These are phyloP conservation scores for Calonectria hawksworthii DNA, from an alignment of 2,329 filamentous ascomycete genomes.

Conservation along the genomic window DNA sequence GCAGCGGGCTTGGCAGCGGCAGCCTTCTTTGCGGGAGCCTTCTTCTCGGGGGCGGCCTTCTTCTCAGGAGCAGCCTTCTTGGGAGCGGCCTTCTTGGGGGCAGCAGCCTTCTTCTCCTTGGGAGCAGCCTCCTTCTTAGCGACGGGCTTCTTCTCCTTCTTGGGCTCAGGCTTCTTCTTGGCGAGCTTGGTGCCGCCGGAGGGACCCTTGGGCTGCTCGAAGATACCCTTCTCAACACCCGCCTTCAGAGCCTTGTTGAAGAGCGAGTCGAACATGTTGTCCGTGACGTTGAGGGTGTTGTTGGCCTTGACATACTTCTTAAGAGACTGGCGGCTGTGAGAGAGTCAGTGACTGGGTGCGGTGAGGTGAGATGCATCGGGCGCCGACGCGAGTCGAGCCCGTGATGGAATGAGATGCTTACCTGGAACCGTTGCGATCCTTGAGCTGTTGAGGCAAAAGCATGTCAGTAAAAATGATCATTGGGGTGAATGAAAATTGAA, in stretches of 20 bases:
- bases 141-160: slow-evolving; percentile 54
- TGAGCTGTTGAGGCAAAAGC: slow-evolving; percentile 62
- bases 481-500: slow-evolving; percentile 30
- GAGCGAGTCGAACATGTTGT: slow-evolving; percentile 76
- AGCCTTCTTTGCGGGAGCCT: slow-evolving; percentile 60
- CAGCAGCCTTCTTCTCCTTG: slow-evolving; percentile 51
- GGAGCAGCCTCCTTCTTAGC: slow-evolving; percentile 48
- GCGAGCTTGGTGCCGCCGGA: slow-evolving; percentile 94
- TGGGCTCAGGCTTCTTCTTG: slow-evolving; percentile 74
- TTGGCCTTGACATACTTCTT: slow-evolving; percentile 74
- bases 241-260: slow-evolving; percentile 89
- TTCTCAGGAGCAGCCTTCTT: slow-evolving; percentile 49
- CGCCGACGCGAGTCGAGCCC: slow-evolving; percentile 30
- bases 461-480: slow-evolving; percentile 54
- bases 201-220: slow-evolving; percentile 90
- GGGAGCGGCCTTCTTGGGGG: slow-evolving; percentile 48
- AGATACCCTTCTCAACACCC: slow-evolving; percentile 89
- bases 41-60: slow-evolving; percentile 37
- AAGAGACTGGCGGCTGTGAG: slow-evolving; percentile 67
- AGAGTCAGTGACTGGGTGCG: slow-evolving; percentile 30
- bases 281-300: slow-evolving; percentile 62
- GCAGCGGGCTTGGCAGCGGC: slow-evolving; percentile 55
- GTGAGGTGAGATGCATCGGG: not conserved
- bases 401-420: slow-evolving; percentile 37
- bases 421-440: slow-evolving; percentile 72